Evolutionary conservation across 2,329 filamentous ascomycete species (phyloP).

Genomic region (Paraphaeosphaeria minitans): DNA sequence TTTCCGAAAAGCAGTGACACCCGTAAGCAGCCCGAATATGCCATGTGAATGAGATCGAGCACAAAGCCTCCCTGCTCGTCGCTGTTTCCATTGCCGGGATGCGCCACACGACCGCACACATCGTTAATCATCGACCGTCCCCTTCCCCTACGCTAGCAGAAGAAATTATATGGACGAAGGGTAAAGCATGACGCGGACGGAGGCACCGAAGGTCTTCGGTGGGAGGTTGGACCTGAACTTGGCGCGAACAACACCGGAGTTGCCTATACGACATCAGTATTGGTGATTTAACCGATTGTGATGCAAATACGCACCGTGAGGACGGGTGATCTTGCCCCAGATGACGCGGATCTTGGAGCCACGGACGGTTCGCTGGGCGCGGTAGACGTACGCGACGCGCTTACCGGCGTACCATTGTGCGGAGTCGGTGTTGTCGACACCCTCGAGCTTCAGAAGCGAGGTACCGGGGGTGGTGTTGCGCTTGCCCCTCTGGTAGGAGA

Average conservation of each 20-base stretch:
- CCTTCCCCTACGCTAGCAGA: constrained; percentile 33
- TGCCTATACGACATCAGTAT: constrained; percentile 63
- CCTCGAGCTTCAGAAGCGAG: constrained; percentile 97
- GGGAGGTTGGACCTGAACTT: constrained; percentile 97
- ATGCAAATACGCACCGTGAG: constrained; percentile 71
- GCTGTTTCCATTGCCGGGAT: constrained; percentile 36
- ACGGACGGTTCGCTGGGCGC: constrained; percentile 89
- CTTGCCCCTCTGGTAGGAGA: constrained; percentile 85
- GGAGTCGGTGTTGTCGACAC: constrained; percentile 86
- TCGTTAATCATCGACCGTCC: constrained; percentile 30
- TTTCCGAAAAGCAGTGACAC: constrained; percentile 45
- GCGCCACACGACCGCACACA: constrained; percentile 34
- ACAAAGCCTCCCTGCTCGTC: constrained; percentile 37
- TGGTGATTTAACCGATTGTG: background rate
- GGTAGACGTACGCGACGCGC: constrained; percentile 99
- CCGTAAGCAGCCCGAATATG: constrained; percentile 46
- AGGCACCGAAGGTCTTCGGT: constrained; percentile 84
- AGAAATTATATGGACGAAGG: constrained; percentile 88
- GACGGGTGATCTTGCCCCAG: constrained; percentile 92
- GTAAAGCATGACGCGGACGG: constrained; percentile 97
- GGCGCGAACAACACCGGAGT: constrained; percentile 96
- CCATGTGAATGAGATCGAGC: constrained; percentile 43
- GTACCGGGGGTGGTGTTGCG: constrained; percentile 88
- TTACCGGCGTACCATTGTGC: constrained; percentile 97
- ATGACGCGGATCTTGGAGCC: constrained; percentile 98